Evolutionary conservation across 2,329 filamentous ascomycete species (phyloP).

Genomic region (Pseudogymnoascus sp.): DNA sequence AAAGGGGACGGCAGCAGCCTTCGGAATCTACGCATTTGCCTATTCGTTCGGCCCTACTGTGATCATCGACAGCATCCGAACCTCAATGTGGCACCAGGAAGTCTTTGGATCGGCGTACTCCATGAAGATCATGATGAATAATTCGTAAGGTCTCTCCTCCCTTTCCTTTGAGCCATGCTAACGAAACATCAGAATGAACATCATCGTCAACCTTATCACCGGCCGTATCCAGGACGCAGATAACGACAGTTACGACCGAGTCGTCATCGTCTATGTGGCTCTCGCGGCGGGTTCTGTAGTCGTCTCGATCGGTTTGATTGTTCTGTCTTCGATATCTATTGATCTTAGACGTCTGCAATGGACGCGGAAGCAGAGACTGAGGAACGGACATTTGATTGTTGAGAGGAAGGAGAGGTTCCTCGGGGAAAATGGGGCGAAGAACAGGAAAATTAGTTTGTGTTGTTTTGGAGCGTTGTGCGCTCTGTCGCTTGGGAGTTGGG

Average conservation of each 20-base stretch:
- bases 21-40: slow-evolving; percentile 53
- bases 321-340: slow-evolving; percentile 32
- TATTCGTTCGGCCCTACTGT: slow-evolving; percentile 48
- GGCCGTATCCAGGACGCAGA: slow-evolving; percentile 53
- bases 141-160: slow-evolving; percentile 34
- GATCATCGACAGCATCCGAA: slow-evolving; percentile 55
- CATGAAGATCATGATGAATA: slow-evolving; percentile 55
- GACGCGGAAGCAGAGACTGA: slow-evolving; percentile 47
- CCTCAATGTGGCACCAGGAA: slow-evolving; percentile 51
- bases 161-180: background rate
- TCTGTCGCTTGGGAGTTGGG: slow-evolving; percentile 45
- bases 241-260: slow-evolving; percentile 47
- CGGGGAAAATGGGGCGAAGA: slow-evolving; percentile 31
- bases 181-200: slow-evolving; percentile 42
- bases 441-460: slow-evolving; percentile 34
- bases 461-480: slow-evolving; percentile 39
- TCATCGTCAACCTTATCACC: slow-evolving; percentile 50
- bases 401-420: slow-evolving; percentile 37
- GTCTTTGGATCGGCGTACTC: slow-evolving; percentile 55
- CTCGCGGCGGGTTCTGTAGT: slow-evolving; percentile 43
- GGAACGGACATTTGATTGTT: slow-evolving; percentile 37
- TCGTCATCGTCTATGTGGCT: slow-evolving; percentile 49
- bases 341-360: slow-evolving; percentile 48
- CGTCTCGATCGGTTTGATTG: slow-evolving; percentile 36
- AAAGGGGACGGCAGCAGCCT: slow-evolving; percentile 49